phyloP scores from a whole-genome alignment of 2,329 filamentous ascomycete genomes.

The Didymella pinodella region DNA sequence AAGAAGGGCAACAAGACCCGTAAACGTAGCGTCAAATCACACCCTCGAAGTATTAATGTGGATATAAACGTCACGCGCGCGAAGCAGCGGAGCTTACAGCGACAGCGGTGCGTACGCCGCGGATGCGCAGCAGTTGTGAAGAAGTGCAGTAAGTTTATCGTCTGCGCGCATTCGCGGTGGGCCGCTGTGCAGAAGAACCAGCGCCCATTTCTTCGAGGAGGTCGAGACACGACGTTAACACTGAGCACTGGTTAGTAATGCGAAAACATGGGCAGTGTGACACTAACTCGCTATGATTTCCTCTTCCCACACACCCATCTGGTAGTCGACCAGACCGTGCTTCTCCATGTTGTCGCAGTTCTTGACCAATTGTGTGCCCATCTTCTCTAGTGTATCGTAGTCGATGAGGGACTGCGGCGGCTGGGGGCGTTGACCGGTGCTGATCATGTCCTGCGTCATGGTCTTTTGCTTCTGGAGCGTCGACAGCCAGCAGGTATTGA shows the following conservation, averaged over 20 bases:
- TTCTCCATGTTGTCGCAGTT: constrained; percentile 88
- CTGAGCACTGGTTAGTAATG: constrained; percentile 46
- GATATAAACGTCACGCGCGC: constrained; percentile 18
- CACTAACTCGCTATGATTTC: constrained; percentile 82
- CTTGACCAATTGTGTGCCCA: constrained; percentile 82
- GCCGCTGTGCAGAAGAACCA: constrained; percentile 42
- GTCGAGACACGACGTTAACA: constrained; percentile 63
- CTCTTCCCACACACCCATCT: constrained; percentile 96
- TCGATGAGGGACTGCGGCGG: constrained; percentile 71
- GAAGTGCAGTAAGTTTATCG: constrained; percentile 38
- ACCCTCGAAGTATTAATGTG: constrained; percentile 23
- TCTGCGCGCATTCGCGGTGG: constrained; percentile 43
- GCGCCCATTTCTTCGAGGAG: constrained; percentile 56
- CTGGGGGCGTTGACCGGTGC: constrained; percentile 64
- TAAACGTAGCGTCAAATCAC: constrained; percentile 13
- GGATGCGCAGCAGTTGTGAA: neutral
- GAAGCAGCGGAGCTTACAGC: constrained; percentile 18
- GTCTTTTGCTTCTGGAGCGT: constrained; percentile 86
- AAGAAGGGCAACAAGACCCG: constrained; percentile 24
- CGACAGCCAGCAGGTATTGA: constrained; percentile 90
- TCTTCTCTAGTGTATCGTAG: constrained; percentile 73
- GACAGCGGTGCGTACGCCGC: constrained; percentile 13
- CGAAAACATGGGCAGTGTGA: neutral
- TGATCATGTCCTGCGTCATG: constrained; percentile 67
- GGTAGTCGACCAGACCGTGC: constrained; percentile 94